These are phyloP conservation scores for Canavalia ensiformis DNA, from an alignment of 306 rosid species.

Conservation along the genomic window DNA sequence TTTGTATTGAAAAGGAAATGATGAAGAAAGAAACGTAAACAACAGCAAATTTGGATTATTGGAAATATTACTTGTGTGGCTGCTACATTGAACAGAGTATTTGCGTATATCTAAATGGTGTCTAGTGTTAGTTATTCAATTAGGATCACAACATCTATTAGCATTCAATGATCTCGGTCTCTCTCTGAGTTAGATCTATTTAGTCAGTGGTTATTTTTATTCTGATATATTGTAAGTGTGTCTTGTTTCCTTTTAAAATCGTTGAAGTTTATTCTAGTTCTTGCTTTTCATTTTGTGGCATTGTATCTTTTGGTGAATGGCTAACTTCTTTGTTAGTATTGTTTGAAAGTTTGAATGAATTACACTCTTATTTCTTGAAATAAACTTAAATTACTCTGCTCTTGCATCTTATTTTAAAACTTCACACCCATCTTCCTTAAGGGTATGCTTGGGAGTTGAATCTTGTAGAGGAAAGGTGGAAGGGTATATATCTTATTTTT, in stretches of 20 bases:
- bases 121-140: constrained; percentile 22
- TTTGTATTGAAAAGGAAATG: constrained; percentile 19
- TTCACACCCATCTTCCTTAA: no score
- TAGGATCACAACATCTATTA: constrained; percentile 2
- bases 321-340: background rate
- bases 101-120: background rate
- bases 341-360: background rate
- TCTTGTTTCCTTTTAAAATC: constrained; percentile 13
- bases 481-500: no score
- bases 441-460: no score
- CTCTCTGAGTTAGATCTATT: constrained; percentile 5
- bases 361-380: background rate
- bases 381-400: background rate
- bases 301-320: constrained; percentile 12
- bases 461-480: no score
- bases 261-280: constrained; percentile 22
- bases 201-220: constrained; percentile 3
- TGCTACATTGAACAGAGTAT: constrained; percentile 7
- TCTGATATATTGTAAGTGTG: background rate
- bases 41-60: background rate
- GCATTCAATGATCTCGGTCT: constrained; percentile 10
- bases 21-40: constrained; percentile 5
- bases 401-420: background rate
- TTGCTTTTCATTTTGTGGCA: background rate
- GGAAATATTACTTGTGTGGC: background rate